Base-by-base conservation (phyloP, 208 protist genomes). In the Wallacemonas rigidus region DNA sequence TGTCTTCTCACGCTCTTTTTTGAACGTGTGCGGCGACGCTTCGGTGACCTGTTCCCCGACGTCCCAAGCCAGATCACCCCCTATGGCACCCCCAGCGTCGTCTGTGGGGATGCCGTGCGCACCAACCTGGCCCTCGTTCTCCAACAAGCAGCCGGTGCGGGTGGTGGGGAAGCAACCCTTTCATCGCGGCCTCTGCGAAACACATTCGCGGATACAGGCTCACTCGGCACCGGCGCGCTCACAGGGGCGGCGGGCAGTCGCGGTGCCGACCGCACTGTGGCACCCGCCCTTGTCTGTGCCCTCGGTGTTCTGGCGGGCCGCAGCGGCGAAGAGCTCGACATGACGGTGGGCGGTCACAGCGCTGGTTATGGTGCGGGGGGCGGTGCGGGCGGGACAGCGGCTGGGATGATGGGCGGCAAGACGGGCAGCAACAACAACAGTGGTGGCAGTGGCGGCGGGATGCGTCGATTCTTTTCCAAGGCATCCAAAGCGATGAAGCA, bases 401-500 rank as follows among this genome's bases (percentile, higher is more conserved):
- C 11, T 11, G 44, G 17, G 45, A 74, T 43, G 15, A 70, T 26
- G 26, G 26, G 56, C 57, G 58, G 65, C 41, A 67, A 64, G 72
- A 48, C 50, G 57, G 39, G 44, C 48, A 67, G 45, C 63, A 57
- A 56, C 54, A 63, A 41, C 38, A 60, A 48, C 36, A 58, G 62
- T 47, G 63, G 65, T 26, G 61, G 60, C 14, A 67, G 74, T 40
- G 68, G 76, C 9, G 72, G 69, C 8, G 76, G 80, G 11, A 45
- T 82, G 67, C 76, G 76, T 2, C 63, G 69, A 5, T 81, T 94
- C 58, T 80, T 94, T 41, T 76, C 81, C 17, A 91, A 87, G 71
- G 86, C 85, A n/a, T 79, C 82, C 8, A 90, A 88, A 62, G 86
- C 79, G n/a, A 80, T 94, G 36, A 88, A 85, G 67, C 79, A 78